Evolutionary conservation across 2,329 filamentous ascomycete genomes (phyloP).

Genomic region (Sporothrix protearum): DNA sequence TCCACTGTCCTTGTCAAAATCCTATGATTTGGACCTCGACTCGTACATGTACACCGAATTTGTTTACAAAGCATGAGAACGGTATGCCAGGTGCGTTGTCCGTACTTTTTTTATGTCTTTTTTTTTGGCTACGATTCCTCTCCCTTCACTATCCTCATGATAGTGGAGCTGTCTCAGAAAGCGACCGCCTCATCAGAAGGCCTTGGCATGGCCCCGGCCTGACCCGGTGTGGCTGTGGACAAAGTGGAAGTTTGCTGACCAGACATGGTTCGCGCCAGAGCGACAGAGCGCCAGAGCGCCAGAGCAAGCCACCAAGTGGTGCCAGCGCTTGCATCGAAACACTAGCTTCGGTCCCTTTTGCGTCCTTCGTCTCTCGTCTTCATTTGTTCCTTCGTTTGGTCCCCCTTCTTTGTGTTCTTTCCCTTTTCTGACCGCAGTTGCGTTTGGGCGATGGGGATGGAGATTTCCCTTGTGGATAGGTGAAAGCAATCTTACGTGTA

Average conservation of each 20-base stretch:
- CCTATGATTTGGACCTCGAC: not conserved
- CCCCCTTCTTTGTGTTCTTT: not conserved
- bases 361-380: not conserved
- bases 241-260: not conserved
- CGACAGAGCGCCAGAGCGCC: not conserved
- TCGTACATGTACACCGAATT: not conserved
- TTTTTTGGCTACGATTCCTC: not conserved
- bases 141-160: not conserved
- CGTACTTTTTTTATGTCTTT: not conserved
- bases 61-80: not conserved
- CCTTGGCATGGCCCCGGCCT: conserved; percentile 8
- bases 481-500: too few species aligned
- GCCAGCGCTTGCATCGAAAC: conserved; percentile 13
- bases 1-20: not conserved
- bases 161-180: not conserved
- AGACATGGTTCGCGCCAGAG: not conserved
- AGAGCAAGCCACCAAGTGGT: not conserved
- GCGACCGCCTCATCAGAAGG: not conserved
- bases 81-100: not conserved
- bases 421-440: not conserved
- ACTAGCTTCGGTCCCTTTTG: not conserved
- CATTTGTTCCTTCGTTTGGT: not conserved
- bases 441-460: not conserved
- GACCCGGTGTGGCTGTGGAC: not conserved
- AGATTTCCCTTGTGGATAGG: not conserved